Evolutionary conservation across 257 asterid species (phyloP).

Genomic region (Salvia splendens): DNA sequence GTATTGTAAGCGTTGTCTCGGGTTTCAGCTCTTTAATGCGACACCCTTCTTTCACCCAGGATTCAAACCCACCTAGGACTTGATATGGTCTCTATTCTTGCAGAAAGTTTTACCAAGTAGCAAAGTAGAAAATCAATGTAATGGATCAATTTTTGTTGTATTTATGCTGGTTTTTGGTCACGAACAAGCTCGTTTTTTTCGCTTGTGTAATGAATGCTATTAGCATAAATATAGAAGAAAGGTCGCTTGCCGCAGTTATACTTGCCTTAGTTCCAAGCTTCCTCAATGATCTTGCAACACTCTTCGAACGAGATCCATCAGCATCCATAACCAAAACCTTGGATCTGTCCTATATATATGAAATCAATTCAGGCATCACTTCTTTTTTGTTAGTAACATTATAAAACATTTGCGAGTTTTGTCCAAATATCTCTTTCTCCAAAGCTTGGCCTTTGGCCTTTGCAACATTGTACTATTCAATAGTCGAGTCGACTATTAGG

Average conservation of each 20-base stretch:
- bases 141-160: neutral
- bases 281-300: conserved; percentile 76
- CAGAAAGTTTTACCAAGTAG: neutral
- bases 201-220: neutral
- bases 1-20: conserved; percentile 76
- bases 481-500: neutral
- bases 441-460: neutral
- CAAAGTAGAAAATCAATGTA: neutral
- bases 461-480: neutral
- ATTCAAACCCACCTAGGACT: conserved; percentile 83
- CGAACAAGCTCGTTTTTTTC: neutral
- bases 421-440: neutral
- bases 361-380: conserved; percentile 36
- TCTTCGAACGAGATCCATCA: conserved; percentile 79
- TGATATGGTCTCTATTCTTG: conserved; percentile 62
- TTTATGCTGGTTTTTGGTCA: neutral
- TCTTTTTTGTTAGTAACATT: neutral
- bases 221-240: neutral
- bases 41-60: conserved; percentile 78
- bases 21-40: conserved; percentile 76
- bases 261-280: conserved; percentile 87
- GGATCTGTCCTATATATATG: conserved; percentile 63
- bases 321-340: conserved; percentile 91
- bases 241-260: conserved; percentile 18
- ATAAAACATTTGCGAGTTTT: neutral